Percentiles rank a stretch among this genome's conserved stretches.
Evolutionary conservation across 345 rosid species (phyloP).

Genomic region (Lepidium aucheri): DNA sequence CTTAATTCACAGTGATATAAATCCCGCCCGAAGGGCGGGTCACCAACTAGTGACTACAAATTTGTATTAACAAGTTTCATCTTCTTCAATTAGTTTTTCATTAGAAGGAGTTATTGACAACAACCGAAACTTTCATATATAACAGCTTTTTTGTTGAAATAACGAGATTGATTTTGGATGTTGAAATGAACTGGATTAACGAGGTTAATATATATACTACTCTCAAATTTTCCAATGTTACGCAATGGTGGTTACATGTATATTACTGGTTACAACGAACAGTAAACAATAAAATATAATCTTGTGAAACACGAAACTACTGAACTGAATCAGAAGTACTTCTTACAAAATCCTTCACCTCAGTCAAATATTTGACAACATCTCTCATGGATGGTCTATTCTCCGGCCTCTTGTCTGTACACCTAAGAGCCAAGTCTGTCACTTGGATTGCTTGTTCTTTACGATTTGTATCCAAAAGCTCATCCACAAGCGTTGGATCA

Average conservation of each 20-base stretch:
- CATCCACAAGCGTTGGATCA: slow-evolving; percentile 41
- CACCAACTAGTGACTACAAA: no score
- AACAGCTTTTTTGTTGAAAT: no score
- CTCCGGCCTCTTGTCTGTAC: slow-evolving; percentile 50
- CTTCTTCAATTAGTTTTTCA: no score
- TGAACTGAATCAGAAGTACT: slow-evolving; percentile 12
- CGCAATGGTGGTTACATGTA: neutral
- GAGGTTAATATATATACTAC: neutral
- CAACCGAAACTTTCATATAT: no score
- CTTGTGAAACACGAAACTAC: neutral
- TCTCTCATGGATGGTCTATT: slow-evolving; percentile 65
- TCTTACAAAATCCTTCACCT: slow-evolving; percentile 21
- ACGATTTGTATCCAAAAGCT: slow-evolving; percentile 36
- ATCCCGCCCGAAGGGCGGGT: no score
- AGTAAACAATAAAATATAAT: no score
- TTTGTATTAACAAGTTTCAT: no score
- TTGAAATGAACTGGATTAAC: no score
- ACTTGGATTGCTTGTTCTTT: slow-evolving; percentile 45
- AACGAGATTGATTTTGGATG: no score
- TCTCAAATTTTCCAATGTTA: neutral
- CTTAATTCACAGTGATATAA: no score
- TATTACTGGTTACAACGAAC: neutral
- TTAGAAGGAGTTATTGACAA: no score
- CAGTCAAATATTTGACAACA: slow-evolving; percentile 46
- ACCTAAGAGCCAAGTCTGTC: slow-evolving; percentile 46